These are phyloP conservation scores for Scutellaria baicalensis DNA, from an alignment of 257 asterid species.

Conservation along the genomic window DNA sequence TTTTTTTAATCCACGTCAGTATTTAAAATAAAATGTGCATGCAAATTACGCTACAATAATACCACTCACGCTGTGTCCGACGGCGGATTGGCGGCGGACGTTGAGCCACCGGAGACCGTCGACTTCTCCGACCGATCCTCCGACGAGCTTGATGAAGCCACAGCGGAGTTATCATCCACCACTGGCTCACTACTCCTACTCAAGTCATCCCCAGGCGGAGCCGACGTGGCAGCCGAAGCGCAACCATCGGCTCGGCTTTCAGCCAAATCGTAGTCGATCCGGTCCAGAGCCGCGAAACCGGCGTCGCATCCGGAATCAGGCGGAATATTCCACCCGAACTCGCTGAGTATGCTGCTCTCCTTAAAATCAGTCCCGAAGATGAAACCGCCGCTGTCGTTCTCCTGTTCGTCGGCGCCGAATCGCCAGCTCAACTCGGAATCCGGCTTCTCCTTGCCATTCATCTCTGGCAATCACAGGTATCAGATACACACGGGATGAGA, in stretches of 20 bases:
- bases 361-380: constrained; percentile 30
- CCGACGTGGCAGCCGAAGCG: neutral
- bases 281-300: constrained; percentile 24
- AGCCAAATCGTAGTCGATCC: constrained; percentile 34
- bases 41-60: constrained; percentile 10
- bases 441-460: constrained; percentile 26
- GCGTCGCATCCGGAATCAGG: constrained; percentile 10
- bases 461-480: neutral
- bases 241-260: constrained; percentile 13
- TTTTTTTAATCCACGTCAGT: neutral
- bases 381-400: neutral
- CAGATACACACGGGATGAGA: neutral
- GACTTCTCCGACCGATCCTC: constrained; percentile 69
- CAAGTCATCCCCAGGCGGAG: neutral
- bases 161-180: constrained; percentile 17
- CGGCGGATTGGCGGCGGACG: constrained; percentile 26
- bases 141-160: constrained; percentile 55
- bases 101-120: constrained; percentile 38
- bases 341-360: constrained; percentile 37
- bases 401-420: constrained; percentile 12
- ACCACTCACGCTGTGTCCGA: constrained; percentile 66
- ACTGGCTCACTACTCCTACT: neutral
- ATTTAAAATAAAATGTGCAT: constrained; percentile 9
- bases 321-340: constrained; percentile 68
- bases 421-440: constrained; percentile 36